phyloP scores from a whole-genome alignment of 106 monocot species.

The Platanthera guangdongensis region DNA sequence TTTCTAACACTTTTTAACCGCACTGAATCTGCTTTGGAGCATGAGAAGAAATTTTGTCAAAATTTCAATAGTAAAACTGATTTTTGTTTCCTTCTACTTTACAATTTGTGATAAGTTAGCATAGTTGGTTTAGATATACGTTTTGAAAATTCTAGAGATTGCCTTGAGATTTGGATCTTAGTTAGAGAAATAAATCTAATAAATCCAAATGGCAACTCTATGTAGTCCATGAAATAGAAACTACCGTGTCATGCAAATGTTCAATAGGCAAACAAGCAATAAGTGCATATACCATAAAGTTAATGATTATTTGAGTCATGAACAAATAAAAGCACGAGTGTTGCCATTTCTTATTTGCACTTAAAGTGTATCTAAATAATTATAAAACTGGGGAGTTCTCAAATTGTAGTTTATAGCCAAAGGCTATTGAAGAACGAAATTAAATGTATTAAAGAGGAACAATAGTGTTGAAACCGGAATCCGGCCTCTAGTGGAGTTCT shows the following conservation, averaged over 20 bases:
- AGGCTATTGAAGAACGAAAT: no score
- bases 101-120: not conserved
- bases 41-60: no score
- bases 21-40: no score
- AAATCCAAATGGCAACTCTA: not conserved
- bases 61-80: no score
- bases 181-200: not conserved
- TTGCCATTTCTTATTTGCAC: not conserved
- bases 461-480: no score
- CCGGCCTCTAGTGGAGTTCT: no score
- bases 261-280: not conserved
- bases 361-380: not conserved
- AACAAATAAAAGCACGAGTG: not conserved
- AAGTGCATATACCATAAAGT: not conserved
- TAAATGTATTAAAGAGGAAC: no score
- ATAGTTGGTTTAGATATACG: not conserved
- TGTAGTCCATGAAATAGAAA: not conserved
- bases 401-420: no score
- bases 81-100: not conserved
- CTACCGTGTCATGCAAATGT: not conserved
- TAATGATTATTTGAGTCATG: not conserved
- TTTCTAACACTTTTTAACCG: no score
- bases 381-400: not conserved
- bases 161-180: not conserved
- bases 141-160: not conserved